Evolutionary conservation across 2,329 filamentous ascomycete species (phyloP), one percentile per base, ranked within the genome.

Genomic region (Ophiostoma perfectum): DNA sequence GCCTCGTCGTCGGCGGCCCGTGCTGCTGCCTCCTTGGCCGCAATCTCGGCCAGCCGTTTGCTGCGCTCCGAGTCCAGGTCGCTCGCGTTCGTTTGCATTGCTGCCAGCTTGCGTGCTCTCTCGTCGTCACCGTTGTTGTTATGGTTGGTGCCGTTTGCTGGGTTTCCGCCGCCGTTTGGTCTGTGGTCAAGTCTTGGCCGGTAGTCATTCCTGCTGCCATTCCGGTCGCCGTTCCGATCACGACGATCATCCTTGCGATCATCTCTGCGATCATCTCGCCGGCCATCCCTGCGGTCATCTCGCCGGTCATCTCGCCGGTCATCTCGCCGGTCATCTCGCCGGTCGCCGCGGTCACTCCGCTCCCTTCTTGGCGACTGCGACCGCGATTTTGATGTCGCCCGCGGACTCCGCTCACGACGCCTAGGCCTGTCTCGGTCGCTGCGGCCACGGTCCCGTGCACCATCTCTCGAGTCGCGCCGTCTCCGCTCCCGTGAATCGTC

Each of bases 41-140:
- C 87, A 18, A 93, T 79, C 0, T 86, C 86, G 0, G 86, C 85
- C 9, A 96, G 80, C 38, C 92, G 85, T 70, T 84, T 83, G 72
- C 86, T 85, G 44, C 92, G 87, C 72, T 90, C 88, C n/a, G 81
- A 75, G 73, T 94, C 90, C 64, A 96, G 80, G 11, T 89, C 86
- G 0, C 82, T 83, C 4, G 90, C 90, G 41, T 87, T 88, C 18
- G 84, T 83, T 76, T 91, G 89, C 90, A 93, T 92, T 8, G 87
- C 88, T 16, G 88, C 89, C 18, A 92, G 78, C 75, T 87, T 91
- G 38, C 84, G 83, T 12, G 87, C 86, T n/a, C 83, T 82, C 71
- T 86, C 84, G 27, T 83, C 83, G 8, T 45, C 66, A 18, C 62
- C 67, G 11, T 41, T 62, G 58, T 14, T 62, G 58, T 7, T 62